Percentiles rank a stretch among this genome's conserved stretches.
Conservation (phyloP, 176 grass and related monocot genomes). For the Melocanna baccifera region DNA sequence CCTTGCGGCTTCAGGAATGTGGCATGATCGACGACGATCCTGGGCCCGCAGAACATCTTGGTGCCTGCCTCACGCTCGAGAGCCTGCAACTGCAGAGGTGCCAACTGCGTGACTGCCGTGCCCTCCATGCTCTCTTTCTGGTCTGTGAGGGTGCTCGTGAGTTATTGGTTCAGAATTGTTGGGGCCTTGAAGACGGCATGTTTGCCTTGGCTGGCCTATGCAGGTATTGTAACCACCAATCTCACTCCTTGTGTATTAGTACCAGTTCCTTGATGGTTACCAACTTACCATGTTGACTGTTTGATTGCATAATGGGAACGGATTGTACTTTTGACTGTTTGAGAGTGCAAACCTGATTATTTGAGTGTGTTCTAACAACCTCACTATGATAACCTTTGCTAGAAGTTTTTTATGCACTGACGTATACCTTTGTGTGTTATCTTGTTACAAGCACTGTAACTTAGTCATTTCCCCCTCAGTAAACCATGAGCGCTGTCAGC, state of each 20-base stretch:
- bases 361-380: background rate
- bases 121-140: constrained; percentile 74
- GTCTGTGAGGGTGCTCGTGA: constrained; percentile 76
- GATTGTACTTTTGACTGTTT: constrained; percentile 26
- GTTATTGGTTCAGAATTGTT: constrained; percentile 77
- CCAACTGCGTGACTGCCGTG: constrained; percentile 60
- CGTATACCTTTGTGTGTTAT: background rate
- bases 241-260: background rate
- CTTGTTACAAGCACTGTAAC: background rate
- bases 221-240: constrained; percentile 55
- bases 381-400: background rate
- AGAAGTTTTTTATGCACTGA: background rate
- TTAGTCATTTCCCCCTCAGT: background rate
- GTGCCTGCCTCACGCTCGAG: constrained; percentile 77
- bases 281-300: too few relatives aligned
- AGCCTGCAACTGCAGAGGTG: constrained; percentile 76
- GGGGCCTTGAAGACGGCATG: constrained; percentile 90
- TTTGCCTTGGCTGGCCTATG: constrained; percentile 62
- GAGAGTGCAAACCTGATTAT: background rate
- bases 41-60: constrained; percentile 70
- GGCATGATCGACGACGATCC: constrained; percentile 73
- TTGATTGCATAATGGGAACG: constrained; percentile 22
- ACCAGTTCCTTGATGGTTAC: constrained; percentile 16
- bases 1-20: constrained; percentile 66
- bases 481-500: background rate